Base-by-base conservation (phyloP, 2,329 filamentous ascomycete species). In the Ophiostoma australiae region DNA sequence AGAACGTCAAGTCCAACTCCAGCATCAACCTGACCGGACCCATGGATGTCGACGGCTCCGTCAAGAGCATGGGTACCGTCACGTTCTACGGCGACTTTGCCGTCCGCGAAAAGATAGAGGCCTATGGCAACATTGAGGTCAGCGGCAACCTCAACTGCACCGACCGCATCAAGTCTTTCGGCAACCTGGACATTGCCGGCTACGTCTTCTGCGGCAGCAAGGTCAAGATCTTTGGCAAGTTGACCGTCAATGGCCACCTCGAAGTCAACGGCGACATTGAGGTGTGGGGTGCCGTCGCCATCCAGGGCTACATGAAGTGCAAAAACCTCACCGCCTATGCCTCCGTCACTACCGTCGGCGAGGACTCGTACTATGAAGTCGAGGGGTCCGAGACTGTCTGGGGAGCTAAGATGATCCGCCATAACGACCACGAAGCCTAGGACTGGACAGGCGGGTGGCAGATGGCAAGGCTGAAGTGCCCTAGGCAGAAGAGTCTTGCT, bases 211-310 rank as follows among this genome's bases (percentile, higher is more conserved):
- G 52, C 52, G 33, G 81, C 65, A 81, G 81, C 72, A 82, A 81
- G 72, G 80, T 84, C 73, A 83, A 82, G 68, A 80, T 82, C 35
- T 83, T 80, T 73, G 83, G 83, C 27, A 83, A 83, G 75, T 77
- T 85, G 52, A 82, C 77, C 69, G 75, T 84, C 33, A 77, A 78
- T 13, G 83, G 83, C 6, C 80, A 77, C 33, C 76, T 83, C 7
- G 79, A 84, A 55, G 82, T 79, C 13, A 76, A 78, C 3, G 80
- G 81, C 37, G 75, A 74, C 41, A 70, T 85, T 23, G 82, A 84
- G 72, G 81, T 85, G 15, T 85, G 82, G 75, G 83, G 83, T 8
- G 81, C 82, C 68, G 76, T 84, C 61, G 80, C 76, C 61, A 80
- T 84, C 72, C 80, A 81, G 11, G 83, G 83, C 68, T 80, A 31